Evolutionary conservation across 345 rosid genomes (phyloP), one percentile per base, ranked within the genome.

Genomic region (Eucalyptus cloeziana): DNA sequence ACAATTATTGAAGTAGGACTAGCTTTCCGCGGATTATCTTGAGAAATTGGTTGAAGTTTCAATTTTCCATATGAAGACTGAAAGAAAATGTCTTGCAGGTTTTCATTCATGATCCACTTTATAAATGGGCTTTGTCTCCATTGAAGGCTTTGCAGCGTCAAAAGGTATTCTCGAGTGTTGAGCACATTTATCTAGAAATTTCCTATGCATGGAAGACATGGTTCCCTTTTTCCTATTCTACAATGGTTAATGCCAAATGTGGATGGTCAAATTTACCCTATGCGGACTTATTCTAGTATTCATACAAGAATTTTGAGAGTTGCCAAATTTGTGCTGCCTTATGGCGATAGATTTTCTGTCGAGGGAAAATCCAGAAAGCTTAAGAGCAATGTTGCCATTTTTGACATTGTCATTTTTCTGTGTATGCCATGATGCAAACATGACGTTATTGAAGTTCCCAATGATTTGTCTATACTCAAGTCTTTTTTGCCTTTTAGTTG

Each of bases 71-170:
- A 19, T 21, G 83, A 31, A 86, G 71, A 79, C 86, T 67, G 17
- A 15, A 44, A 47, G 45, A 49, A 56, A 89, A 90, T 89, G 86
- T 69, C 40, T 87, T 94, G 92, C 96, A 97, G 99, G 99, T 97
- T 80, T 98, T 98, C 90, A 98, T 98, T 90, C 99, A 98, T 94
- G 99, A 98, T 92, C 99, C 99, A 81, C 93, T 98, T 85, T 97
- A 97, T 93, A 97, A 97, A 90, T 97, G 99, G 99, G 99, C 99
- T 87, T 91, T 97, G 89, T 97, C 99, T 88, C 99, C 98, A 87
- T 92, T 98, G 60, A 98, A 98, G 90, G 99, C 99, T 88, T 95
- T 98, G 96, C 99, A 97, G 93, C 98, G 99, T 85, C 99, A 98
- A 89, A 95, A 98, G 98, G 99, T 97, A 94, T 89, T 90, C 89